Evolutionary conservation across 495 filamentous ascomycete species (phyloP), one percentile per base, ranked within the genome.

Genomic region (Parathielavia appendiculata): DNA sequence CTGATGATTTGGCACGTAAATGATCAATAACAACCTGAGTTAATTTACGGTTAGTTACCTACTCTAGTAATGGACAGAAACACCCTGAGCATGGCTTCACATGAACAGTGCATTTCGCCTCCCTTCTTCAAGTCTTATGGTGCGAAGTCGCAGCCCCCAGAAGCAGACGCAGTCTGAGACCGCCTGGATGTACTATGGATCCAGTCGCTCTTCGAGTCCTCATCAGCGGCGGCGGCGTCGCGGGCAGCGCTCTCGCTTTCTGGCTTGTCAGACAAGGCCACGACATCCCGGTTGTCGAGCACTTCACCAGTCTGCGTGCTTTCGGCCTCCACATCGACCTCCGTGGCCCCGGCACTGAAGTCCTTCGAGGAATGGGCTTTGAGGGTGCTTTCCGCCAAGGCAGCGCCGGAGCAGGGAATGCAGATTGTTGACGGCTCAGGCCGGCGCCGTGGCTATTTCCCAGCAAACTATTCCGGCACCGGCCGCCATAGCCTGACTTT

Each of bases 261-360:
- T 83, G 74, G 75, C 69, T 84, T n/a, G 69, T 76, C 30, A 77
- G 74, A 61, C 68, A 74, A 52, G 38, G 51, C 19, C 51, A 54
- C 26, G 55, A 70, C 23, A 69, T 85, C 55, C 81, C 79, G 7
- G 58, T 85, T 51, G 70, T 83, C 50, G 82, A 85, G 60, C 76
- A 77, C 47, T 76, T 72, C 56, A 64, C 72, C 8, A 16, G 60
- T 14, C 65, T 83, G 14, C 77, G 76, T 14, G 67, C 73, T 1
- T 65, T 66, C 46, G 81, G 82, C 16, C 79, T 80, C 44, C 72
- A 74, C 23, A 57, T 84, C 57, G 83, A 86, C 62, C 72, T 83
- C 11, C 76, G 77, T 30, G 75, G 67, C 20, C 65, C 64, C 10
- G 81, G 77, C 16, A 66, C 81, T 23, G 69, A 70, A 2, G 65